Base-by-base conservation (phyloP, 805 yeast species). In the Sungouiella blattae region DNA sequence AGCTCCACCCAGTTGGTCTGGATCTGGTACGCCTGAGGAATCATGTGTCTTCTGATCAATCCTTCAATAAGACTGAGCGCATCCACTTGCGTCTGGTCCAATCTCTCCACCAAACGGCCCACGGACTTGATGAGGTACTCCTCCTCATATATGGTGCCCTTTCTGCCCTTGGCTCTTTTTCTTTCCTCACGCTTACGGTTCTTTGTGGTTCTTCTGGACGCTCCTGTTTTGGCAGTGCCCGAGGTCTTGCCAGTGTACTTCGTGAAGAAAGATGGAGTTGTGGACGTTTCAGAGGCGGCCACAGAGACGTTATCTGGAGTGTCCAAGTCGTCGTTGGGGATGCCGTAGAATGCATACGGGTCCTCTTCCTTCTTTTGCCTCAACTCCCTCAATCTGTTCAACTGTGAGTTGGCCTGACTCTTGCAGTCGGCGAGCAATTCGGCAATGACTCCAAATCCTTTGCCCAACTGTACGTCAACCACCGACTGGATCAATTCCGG, bases 181-280 rank as follows among this genome's bases (percentile, higher is more conserved):
- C 98, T 78, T 56, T 91, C 98, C 61, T 91, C 97, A 47, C 98
- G 78, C 58, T 96, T 85, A 46, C 81, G 78, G 60, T 93, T 93
- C 64, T 93, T 93, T 5, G 94, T 76, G 0, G 98, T 89, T 53
- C 83, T 76, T 60, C 99, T 77, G 0, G 96, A 82, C 2, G 93
- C 97, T 18, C 98, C 97, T 0, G 98, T 93, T 55, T 85, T 84
- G 4, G 98, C 98, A 3, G 98, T 93, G 16, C 96, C 96, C 1
- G 83, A 72, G 1, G 98, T 89, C 61, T 91, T 89, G 44, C 98
- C 98, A 0, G 98, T 93, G 59, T 93, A 93, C 55, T 95, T 75
- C 1, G 99, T 93, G 65, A 87, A 86, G 58, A 89, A 87, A 0
- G 98, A 88, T 25, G 91, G 94, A 18, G 86, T 83, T 0, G 95